Evolutionary conservation across 2,329 filamentous ascomycete genomes (phyloP).

Genomic region (Xylaria sp.): DNA sequence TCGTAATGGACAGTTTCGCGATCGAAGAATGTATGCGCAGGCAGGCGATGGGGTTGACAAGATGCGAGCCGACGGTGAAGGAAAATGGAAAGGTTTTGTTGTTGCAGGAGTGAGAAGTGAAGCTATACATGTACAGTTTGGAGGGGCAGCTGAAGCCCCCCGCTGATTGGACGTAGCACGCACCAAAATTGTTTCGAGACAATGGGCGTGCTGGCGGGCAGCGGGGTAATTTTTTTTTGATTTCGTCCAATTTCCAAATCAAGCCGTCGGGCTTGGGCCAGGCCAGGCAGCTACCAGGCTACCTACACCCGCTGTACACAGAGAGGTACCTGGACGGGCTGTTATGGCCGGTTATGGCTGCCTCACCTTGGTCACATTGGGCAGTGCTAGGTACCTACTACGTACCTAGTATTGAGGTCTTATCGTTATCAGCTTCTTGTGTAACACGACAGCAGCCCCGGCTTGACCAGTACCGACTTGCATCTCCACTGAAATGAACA

Average conservation of each 20-base stretch:
- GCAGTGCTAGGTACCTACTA: not conserved
- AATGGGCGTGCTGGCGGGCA: not conserved
- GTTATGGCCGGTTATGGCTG: too few relatives aligned
- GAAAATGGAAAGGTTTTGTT: conserved; percentile 20
- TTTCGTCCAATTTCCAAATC: not conserved
- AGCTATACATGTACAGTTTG: conserved; percentile 3
- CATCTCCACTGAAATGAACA: too few relatives aligned
- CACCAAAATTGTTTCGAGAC: not conserved
- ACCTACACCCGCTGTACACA: too few relatives aligned
- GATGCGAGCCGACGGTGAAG: conserved; percentile 19
- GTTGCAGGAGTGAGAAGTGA: not conserved
- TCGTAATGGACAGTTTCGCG: conserved; percentile 10
- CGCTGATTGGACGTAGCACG: not conserved
- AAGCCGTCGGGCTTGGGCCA: not conserved
- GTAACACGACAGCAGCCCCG: not conserved
- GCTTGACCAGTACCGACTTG: too few relatives aligned
- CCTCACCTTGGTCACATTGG: not conserved
- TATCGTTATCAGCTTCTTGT: not conserved
- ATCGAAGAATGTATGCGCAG: conserved; percentile 4
- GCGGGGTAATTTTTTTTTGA: not conserved
- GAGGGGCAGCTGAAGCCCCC: not conserved
- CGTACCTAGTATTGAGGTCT: too few relatives aligned
- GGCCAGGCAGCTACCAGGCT: too few relatives aligned
- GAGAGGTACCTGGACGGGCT: too few relatives aligned
- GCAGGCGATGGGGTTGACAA: not conserved